Evolutionary conservation across 164 flowering plant species (phyloP).

Genomic region (Annona squamosa): DNA sequence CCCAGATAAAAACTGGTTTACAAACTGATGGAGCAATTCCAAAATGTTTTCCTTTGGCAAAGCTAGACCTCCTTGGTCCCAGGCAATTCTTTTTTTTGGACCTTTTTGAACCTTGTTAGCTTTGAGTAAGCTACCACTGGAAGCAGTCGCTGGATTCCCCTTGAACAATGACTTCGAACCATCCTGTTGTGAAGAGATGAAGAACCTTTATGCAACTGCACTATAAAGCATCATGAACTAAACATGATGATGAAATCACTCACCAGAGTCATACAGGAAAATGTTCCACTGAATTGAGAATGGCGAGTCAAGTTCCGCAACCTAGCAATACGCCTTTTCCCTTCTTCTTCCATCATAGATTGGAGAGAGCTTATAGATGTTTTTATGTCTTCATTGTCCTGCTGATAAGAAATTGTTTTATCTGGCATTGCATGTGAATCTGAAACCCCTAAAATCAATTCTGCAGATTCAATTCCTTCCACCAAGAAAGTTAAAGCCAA

Average conservation of each 20-base stretch:
- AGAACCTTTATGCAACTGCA: background rate
- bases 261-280: slow-evolving; percentile 69
- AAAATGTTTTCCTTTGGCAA: slow-evolving; percentile 43
- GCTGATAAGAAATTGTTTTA: slow-evolving; percentile 7
- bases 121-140: slow-evolving; percentile 34
- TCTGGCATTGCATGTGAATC: background rate
- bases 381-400: slow-evolving; percentile 43
- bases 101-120: slow-evolving; percentile 47
- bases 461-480: background rate
- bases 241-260: background rate
- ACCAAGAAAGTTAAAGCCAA: background rate
- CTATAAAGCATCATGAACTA: background rate
- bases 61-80: slow-evolving; percentile 52
- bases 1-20: slow-evolving; percentile 74
- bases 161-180: slow-evolving; percentile 73
- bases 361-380: slow-evolving; percentile 46
- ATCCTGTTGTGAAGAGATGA: slow-evolving; percentile 48
- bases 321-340: slow-evolving; percentile 46
- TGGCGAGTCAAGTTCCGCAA: slow-evolving; percentile 35
- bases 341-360: slow-evolving; percentile 71
- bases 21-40: slow-evolving; percentile 52
- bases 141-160: slow-evolving; percentile 53
- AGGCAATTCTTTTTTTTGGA: slow-evolving; percentile 48
- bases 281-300: slow-evolving; percentile 79
- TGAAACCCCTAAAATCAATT: background rate